Conservation (phyloP, 495 filamentous ascomycete species). For the Penicillium cinerascens region DNA sequence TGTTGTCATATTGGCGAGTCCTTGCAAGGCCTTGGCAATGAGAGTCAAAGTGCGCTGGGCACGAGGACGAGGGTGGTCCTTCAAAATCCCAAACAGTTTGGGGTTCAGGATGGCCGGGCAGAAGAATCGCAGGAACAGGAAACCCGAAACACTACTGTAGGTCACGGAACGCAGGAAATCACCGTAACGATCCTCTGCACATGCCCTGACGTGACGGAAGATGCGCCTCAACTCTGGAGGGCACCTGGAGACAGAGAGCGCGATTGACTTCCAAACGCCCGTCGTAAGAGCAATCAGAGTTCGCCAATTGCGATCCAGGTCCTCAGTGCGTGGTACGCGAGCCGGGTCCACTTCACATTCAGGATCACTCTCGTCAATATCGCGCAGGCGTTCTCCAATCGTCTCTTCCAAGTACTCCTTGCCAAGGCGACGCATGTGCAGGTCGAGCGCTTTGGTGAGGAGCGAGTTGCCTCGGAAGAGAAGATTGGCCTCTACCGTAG, state of each 20-base stretch:
- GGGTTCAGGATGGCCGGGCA: constrained; percentile 95
- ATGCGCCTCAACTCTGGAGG: constrained; percentile 83
- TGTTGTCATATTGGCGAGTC: constrained; percentile 85
- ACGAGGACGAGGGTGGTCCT: constrained; percentile 81
- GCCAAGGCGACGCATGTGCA: constrained; percentile 91
- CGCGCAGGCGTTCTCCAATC: constrained; percentile 74
- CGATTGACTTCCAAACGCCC: constrained; percentile 80
- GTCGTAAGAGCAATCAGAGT: constrained; percentile 72
- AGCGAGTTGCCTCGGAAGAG: constrained; percentile 95
- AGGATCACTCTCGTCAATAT: constrained; percentile 82
- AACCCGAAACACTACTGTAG: constrained; percentile 95
- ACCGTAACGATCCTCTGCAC: constrained; percentile 96
- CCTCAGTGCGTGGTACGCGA: constrained; percentile 64
- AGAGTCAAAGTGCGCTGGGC: constrained; percentile 91
- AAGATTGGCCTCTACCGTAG: constrained; percentile 78
- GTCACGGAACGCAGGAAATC: constrained; percentile 88
- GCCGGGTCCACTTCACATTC: constrained; percentile 93
- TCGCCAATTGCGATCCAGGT: constrained; percentile 80
- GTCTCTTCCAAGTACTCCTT: constrained; percentile 91
- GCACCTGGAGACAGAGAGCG: constrained; percentile 64
- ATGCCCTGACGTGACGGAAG: constrained; percentile 87
- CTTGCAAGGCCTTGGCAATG: constrained; percentile 94
- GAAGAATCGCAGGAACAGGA: constrained; percentile 94
- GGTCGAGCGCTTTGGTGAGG: constrained; percentile 88
- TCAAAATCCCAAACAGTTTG: constrained; percentile 89